A percentile compares a stretch with the other conserved stretches of the same genome.
phyloP scores from a whole-genome alignment of 139 green algal species.

The Prasinococcaceae sp. region DNA sequence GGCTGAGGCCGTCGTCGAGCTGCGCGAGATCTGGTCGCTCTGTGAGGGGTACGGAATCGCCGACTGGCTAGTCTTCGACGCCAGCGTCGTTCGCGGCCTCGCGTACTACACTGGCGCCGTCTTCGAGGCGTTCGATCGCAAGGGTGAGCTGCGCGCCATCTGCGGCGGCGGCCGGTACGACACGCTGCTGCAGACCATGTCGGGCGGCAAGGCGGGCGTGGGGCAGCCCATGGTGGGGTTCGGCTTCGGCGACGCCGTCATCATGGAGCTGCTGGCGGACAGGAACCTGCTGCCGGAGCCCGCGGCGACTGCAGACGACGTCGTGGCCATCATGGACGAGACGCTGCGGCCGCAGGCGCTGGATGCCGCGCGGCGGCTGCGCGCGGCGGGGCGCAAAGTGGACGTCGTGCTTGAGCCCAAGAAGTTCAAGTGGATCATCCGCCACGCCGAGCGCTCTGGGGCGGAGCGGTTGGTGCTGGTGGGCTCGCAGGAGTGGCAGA shows the following conservation, averaged over 20 bases:
- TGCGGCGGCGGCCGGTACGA: conserved; percentile 93
- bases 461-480: conserved; percentile 23
- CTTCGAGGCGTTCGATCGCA: conserved; percentile 70
- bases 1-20: conserved; percentile 47
- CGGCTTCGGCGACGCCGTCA: conserved; percentile 76
- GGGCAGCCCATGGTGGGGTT: conserved; percentile 26
- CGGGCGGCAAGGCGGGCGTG: conserved; percentile 10
- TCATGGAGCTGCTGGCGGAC: conserved; percentile 92
- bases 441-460: conserved; percentile 23
- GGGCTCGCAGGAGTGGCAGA: conserved; percentile 16
- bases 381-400: conserved; percentile 50
- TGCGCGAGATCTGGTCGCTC: conserved; percentile 66
- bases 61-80: conserved; percentile 89
- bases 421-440: conserved; percentile 61
- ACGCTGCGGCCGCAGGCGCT: conserved; percentile 10
- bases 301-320: conserved; percentile 22
- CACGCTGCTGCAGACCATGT: conserved; percentile 55
- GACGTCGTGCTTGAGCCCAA: conserved; percentile 86
- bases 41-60: conserved; percentile 64
- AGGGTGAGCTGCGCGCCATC: conserved; percentile 80
- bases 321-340: conserved; percentile 17
- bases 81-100: conserved; percentile 79
- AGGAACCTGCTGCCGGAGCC: conserved; percentile 30
- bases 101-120: conserved; percentile 91
- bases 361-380: conserved; percentile 46